Evolutionary conservation across 176 grass and related monocot species (phyloP).

Genomic region (Cenchrus purpureus): DNA sequence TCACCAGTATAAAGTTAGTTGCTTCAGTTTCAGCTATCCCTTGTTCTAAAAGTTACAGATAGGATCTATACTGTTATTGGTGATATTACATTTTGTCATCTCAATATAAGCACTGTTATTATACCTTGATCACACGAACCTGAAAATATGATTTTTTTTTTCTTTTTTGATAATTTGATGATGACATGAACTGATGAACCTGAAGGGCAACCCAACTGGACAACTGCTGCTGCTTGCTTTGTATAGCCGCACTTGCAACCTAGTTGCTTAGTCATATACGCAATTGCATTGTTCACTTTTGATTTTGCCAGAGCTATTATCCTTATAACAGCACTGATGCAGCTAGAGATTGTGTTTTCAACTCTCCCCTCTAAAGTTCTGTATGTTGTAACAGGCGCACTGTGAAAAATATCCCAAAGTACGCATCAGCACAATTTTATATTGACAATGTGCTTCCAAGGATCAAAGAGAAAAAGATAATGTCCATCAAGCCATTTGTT

Average conservation of each 20-base stretch:
- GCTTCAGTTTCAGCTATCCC: constrained; percentile 24
- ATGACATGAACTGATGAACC: not conserved
- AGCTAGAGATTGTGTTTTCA: not conserved
- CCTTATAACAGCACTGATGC: not conserved
- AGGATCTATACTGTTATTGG: constrained; percentile 2
- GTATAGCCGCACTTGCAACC: not conserved
- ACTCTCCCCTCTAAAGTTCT: not conserved
- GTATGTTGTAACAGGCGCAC: constrained; percentile 65
- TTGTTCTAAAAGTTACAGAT: not conserved
- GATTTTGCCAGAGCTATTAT: not conserved
- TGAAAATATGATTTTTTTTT: not conserved
- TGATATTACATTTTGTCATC: not conserved
- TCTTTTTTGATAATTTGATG: not conserved
- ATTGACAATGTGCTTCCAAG: constrained; percentile 99
- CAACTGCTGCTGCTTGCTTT: not conserved
- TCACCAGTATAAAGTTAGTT: constrained; percentile 94
- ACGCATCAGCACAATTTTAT: constrained; percentile 93
- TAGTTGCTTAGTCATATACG: constrained; percentile 3
- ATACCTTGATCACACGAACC: not conserved
- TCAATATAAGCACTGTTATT: not conserved
- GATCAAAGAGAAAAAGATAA: constrained; percentile 98
- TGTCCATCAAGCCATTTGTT: constrained; percentile 97
- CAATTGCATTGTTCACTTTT: constrained; percentile 3
- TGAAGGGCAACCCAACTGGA: not conserved
- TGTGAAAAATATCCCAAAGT: constrained; percentile 98